These are phyloP conservation scores for Collybia nuda DNA, from an alignment of 768 basidiomycete species.

Conservation along the genomic window DNA sequence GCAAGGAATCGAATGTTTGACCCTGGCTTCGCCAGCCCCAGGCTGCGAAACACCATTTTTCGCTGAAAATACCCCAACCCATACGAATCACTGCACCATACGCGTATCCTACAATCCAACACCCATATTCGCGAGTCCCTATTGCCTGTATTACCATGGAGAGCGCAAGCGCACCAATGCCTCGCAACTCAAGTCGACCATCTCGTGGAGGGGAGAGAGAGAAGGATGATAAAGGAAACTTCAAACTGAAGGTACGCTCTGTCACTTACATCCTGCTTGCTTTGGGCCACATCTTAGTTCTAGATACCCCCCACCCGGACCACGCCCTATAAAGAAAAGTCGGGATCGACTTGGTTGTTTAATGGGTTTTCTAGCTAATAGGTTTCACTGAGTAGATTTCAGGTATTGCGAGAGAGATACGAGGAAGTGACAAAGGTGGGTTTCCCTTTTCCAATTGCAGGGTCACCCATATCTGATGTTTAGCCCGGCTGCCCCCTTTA, in stretches of 20 bases:
- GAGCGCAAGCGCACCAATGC: neutral
- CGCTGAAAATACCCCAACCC: too few species aligned
- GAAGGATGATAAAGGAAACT: constrained; percentile 3
- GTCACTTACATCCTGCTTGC: neutral
- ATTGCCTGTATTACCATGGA: constrained; percentile 1
- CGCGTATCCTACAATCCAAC: too few species aligned
- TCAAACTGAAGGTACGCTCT: constrained; percentile 11
- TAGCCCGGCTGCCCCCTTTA: neutral
- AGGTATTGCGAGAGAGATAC: constrained; percentile 43
- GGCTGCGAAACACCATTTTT: too few species aligned
- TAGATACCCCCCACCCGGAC: neutral
- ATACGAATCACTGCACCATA: too few species aligned
- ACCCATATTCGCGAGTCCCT: neutral
- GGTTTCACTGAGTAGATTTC: constrained; percentile 34
- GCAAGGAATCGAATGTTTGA: too few species aligned
- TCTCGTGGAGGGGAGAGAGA: constrained; percentile 6
- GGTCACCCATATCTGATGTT: neutral
- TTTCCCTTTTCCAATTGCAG: constrained; percentile 2
- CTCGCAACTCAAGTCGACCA: constrained; percentile 1
- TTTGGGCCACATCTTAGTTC: too few species aligned
- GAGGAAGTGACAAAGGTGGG: constrained; percentile 42
- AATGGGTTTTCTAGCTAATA: neutral
- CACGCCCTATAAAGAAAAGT: constrained; percentile 31
- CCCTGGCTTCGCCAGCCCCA: too few species aligned
- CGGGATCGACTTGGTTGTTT: neutral